These are phyloP conservation scores for Yarrowia yakushimensis DNA, from an alignment of 805 yeast species.

Conservation along the genomic window DNA sequence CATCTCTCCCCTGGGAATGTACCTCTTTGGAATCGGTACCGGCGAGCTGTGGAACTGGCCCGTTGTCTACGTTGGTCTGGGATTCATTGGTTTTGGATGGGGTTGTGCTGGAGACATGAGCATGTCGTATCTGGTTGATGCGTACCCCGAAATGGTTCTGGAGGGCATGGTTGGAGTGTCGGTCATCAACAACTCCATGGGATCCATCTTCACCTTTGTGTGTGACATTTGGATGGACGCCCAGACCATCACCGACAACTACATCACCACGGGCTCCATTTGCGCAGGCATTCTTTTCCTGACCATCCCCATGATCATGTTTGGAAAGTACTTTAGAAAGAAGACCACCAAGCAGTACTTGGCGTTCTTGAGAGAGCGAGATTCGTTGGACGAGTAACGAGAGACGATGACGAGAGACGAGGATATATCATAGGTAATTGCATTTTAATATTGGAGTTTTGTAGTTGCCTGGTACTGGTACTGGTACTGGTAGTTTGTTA, in stretches of 20 bases:
- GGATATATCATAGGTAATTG: too few species aligned
- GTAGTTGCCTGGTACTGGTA: too few species aligned
- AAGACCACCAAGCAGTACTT: slow-evolving; percentile 29
- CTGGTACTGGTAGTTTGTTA: too few species aligned
- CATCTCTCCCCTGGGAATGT: slow-evolving; percentile 52
- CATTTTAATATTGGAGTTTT: too few species aligned
- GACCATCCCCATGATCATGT: slow-evolving; percentile 55
- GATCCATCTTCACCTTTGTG: slow-evolving; percentile 57
- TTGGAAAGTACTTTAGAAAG: slow-evolving; percentile 57
- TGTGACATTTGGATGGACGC: slow-evolving; percentile 57
- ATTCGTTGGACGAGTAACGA: slow-evolving; percentile 21
- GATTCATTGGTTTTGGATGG: slow-evolving; percentile 53
- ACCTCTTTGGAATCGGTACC: slow-evolving; percentile 64
- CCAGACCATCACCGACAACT: slow-evolving; percentile 52
- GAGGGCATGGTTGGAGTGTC: slow-evolving; percentile 58
- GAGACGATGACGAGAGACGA: too few species aligned
- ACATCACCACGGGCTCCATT: slow-evolving; percentile 56
- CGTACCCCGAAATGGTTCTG: slow-evolving; percentile 51
- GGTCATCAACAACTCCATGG: slow-evolving; percentile 55
- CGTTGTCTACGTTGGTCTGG: slow-evolving; percentile 52
- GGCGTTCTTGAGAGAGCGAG: slow-evolving; percentile 29
- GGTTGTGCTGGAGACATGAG: slow-evolving; percentile 59
- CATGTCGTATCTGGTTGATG: slow-evolving; percentile 54
- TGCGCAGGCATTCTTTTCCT: slow-evolving; percentile 51
- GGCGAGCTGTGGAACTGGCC: slow-evolving; percentile 53